Conservation (phyloP, 192 early-diverging fungal species). For the Geranomyces michiganensis region DNA sequence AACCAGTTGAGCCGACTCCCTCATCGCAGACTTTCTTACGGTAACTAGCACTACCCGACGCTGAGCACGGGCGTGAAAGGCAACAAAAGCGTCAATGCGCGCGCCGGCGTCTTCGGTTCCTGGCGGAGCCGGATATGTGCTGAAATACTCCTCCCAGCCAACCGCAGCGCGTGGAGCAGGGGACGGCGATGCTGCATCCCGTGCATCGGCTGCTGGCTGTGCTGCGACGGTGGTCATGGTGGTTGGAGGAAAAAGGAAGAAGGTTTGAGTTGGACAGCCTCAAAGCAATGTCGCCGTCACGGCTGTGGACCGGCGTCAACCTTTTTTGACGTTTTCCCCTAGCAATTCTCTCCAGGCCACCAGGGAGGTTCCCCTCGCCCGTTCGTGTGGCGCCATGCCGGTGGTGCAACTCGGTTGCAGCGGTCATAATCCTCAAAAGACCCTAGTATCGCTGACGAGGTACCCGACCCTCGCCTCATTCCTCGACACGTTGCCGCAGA, state of each 20-base stretch:
- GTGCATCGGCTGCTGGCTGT: no score
- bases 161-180: background rate
- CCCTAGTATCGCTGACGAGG: constrained; percentile 14
- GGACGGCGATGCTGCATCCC: no score
- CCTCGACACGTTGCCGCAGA: constrained; percentile 9
- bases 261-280: no score
- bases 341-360: no score
- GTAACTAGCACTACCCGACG: constrained; percentile 88
- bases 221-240: no score
- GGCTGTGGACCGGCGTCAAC: no score
- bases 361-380: no score
- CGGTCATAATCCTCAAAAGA: constrained; percentile 27
- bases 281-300: no score
- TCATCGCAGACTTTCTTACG: constrained; percentile 47
- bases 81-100: constrained; percentile 52
- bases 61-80: constrained; percentile 29
- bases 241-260: no score
- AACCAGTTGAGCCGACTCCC: no score
- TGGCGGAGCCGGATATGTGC: constrained; percentile 65
- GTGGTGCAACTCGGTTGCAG: constrained; percentile 22
- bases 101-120: constrained; percentile 62
- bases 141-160: constrained; percentile 64
- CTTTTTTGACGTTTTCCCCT: no score
- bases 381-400: background rate
- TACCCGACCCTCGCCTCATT: constrained; percentile 23